Base-by-base conservation (phyloP, 108 stramenopile species). In the Poteriospumella lacustris region DNA sequence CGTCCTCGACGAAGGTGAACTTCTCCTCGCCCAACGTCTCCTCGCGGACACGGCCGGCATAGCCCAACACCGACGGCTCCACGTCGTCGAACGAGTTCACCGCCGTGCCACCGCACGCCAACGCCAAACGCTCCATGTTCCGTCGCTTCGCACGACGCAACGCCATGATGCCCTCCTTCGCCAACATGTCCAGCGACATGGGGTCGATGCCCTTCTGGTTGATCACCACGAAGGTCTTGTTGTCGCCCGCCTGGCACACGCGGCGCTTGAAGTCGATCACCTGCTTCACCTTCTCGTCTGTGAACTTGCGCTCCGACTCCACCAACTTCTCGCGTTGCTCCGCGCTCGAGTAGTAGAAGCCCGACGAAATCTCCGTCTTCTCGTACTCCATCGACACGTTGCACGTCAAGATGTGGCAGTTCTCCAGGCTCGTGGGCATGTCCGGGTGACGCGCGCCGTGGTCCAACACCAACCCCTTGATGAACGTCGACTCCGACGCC, bases 181-280 rank as follows among this genome's bases (percentile, higher is more conserved):
- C 98, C 87, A 99, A 95, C 81, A 97, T 96, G 87, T 99, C 96
- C 43, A 99, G 83, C 40, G 86, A 87, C 67, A 96, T 87, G 5
- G 98, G 95, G 92, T 99, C 98, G 80, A 99, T 95, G 68, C 98
- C 98, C 89, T 99, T 99, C 88, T 99, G 98, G 87, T 99, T 99
- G 86, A 97, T 93, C 76, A 99, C 90, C 43, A 95, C 93, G 89
- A 99, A 99, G 28, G 92, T 68, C n/a, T n/a, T n/a, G n/a, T n/a
- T n/a, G 38, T 83, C 82, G 41, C 82, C 82, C 39, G 73, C 76
- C 78, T 84, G 81, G 78, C 83, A 84, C 58, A 84, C 83, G 40
- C 15, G 15, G 12, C 96, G 90, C 85, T 99, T 99, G 89, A 99
- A 96, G 58, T 95, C 94, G 72, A 99, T 89, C 62, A 99, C 92